Percentiles rank a stretch among this genome's conserved stretches.
These are phyloP conservation scores for Anthostomella pinea DNA, from an alignment of 2,329 filamentous ascomycete species.

Conservation along the genomic window DNA sequence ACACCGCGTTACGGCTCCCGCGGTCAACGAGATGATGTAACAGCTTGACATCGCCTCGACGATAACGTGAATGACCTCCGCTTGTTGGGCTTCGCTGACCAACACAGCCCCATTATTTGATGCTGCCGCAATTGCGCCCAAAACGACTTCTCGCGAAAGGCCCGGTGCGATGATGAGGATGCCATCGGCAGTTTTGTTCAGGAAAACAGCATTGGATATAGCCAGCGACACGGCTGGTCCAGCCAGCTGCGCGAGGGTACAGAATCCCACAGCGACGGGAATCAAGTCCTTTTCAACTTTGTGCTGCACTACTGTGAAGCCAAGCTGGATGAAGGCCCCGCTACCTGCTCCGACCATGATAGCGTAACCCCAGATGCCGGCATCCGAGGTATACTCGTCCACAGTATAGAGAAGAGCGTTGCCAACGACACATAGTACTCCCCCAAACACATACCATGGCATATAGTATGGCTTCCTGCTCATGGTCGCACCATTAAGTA, in stretches of 20 bases:
- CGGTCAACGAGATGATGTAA: no score
- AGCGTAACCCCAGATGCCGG: constrained; percentile 33
- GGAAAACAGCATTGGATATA: constrained; percentile 6
- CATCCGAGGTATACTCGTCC: constrained; percentile 12
- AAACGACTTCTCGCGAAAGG: no score
- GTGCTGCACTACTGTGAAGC: constrained; percentile 34
- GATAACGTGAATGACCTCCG: no score
- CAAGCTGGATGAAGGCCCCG: constrained; percentile 34
- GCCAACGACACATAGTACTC: constrained; percentile 4
- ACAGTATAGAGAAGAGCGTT: constrained; percentile 7
- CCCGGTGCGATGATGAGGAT: no score
- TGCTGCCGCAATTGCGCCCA: no score
- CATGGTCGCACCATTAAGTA: constrained; percentile 34
- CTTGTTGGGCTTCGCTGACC: no score
- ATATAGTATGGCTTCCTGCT: constrained; percentile 29
- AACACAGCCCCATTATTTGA: no score
- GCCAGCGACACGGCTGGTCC: constrained; percentile 5
- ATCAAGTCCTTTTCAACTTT: constrained; percentile 30
- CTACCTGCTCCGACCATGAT: constrained; percentile 40
- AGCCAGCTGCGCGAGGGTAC: constrained; percentile 23
- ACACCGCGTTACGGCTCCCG: no score
- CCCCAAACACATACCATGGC: constrained; percentile 6
- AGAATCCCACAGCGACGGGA: constrained; percentile 34
- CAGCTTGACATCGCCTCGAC: no score
- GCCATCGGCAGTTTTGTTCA: constrained; percentile 8